Evolutionary conservation across 306 rosid species (phyloP).

Genomic region (Biancaea sappan): DNA sequence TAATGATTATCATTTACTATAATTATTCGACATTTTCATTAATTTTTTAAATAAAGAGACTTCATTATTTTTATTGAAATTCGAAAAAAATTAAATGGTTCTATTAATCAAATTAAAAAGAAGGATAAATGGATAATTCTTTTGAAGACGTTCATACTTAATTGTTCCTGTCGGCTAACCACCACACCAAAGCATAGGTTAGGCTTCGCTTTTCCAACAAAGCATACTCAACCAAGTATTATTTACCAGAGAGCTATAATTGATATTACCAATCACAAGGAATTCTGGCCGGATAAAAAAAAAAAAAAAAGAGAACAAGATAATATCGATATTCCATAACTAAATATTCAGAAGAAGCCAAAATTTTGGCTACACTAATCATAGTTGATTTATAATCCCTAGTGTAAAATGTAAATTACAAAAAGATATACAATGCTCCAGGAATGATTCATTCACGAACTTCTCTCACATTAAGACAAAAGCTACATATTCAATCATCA

Average conservation of each 20-base stretch:
- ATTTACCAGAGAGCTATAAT: neutral
- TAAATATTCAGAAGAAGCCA: neutral
- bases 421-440: neutral
- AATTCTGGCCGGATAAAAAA: too few relatives aligned
- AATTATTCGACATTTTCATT: too few relatives aligned
- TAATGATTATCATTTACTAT: too few relatives aligned
- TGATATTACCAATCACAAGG: neutral
- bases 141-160: neutral
- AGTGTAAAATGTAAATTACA: constrained; percentile 15
- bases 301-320: too few relatives aligned
- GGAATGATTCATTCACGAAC: constrained; percentile 18
- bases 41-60: neutral
- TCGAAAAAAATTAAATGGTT: neutral
- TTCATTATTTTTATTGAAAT: neutral
- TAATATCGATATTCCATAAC: too few relatives aligned
- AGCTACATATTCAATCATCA: constrained; percentile 8
- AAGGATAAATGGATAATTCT: too few relatives aligned
- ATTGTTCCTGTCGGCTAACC: constrained; percentile 3
- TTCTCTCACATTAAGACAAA: constrained; percentile 4
- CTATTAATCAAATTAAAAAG: neutral
- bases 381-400: neutral
- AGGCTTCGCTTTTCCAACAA: neutral
- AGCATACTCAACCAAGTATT: neutral
- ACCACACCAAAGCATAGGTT: neutral
- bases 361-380: neutral